Conservation (phyloP, 2,329 filamentous ascomycete genomes). For the Madurella mycetomatis region DNA sequence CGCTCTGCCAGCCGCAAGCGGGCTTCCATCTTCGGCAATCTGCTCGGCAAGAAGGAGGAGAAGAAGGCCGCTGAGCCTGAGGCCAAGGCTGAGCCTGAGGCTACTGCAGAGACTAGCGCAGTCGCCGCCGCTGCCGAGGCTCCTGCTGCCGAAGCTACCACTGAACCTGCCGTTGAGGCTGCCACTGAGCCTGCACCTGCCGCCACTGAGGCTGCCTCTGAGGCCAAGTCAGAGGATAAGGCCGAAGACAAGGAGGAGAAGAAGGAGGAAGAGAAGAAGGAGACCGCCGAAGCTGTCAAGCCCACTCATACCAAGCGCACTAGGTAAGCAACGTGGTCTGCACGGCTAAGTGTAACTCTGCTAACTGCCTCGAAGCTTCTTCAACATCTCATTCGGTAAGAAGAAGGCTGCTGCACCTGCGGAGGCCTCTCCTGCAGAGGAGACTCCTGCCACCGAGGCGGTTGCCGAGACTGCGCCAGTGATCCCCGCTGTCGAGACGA, state of each 20-base stretch:
- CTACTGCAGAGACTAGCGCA: slow-evolving; percentile 35
- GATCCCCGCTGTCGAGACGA: slow-evolving; percentile 56
- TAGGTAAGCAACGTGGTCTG: slow-evolving; percentile 37
- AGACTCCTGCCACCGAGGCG: slow-evolving; percentile 34
- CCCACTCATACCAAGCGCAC: slow-evolving; percentile 49
- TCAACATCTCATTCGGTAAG: slow-evolving; percentile 54
- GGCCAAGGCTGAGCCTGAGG: slow-evolving; percentile 31
- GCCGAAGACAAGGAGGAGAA: slow-evolving; percentile 9
- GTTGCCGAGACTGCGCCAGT: slow-evolving; percentile 53
- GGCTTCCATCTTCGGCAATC: slow-evolving; percentile 55
- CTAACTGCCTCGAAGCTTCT: slow-evolving; percentile 40
- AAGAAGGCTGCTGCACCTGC: slow-evolving; percentile 50
- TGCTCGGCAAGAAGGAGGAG: slow-evolving; percentile 50
- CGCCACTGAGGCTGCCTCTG: slow-evolving; percentile 32
- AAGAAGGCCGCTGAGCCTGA: slow-evolving; percentile 35
- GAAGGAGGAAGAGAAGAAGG: slow-evolving; percentile 13
- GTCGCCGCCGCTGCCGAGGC: slow-evolving; percentile 35
- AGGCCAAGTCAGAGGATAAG: slow-evolving; percentile 29
- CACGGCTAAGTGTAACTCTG: not conserved
- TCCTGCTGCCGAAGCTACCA: slow-evolving; percentile 34
- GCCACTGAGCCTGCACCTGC: slow-evolving; percentile 33
- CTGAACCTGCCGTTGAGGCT: slow-evolving; percentile 29
- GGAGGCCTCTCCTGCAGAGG: slow-evolving; percentile 40
- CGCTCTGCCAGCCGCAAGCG: slow-evolving; percentile 64
- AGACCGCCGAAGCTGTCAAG: not conserved